These are phyloP conservation scores for Penicillium pulvis DNA, from an alignment of 495 filamentous ascomycete genomes.

Conservation along the genomic window DNA sequence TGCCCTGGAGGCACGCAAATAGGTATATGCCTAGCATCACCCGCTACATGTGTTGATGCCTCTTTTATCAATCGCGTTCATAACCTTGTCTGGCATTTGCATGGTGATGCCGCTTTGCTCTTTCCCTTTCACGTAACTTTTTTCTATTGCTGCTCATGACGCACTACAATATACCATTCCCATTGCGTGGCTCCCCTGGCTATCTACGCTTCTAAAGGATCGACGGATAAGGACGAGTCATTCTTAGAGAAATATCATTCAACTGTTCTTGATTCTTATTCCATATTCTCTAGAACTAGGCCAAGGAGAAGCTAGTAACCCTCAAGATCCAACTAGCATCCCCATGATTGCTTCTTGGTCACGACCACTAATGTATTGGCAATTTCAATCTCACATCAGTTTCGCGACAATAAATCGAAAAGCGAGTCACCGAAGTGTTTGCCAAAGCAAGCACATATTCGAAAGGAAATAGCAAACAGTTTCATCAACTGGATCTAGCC, in stretches of 20 bases:
- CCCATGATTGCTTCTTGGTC: background rate
- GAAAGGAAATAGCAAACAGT: background rate
- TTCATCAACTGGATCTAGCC: background rate
- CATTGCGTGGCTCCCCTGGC: background rate
- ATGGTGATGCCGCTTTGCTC: background rate
- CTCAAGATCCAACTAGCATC: background rate
- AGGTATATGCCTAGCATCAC: conserved; percentile 9
- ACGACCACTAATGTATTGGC: background rate
- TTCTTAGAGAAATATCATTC: background rate
- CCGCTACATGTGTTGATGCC: background rate
- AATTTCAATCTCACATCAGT: background rate
- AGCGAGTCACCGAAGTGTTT: background rate
- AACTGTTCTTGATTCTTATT: background rate
- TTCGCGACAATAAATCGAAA: background rate
- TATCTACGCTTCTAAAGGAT: background rate
- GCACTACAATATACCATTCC: conserved; percentile 3
- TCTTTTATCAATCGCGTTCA: background rate
- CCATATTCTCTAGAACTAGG: background rate
- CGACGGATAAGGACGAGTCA: background rate
- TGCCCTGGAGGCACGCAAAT: conserved; percentile 42
- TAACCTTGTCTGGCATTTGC: background rate
- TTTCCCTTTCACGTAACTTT: background rate
- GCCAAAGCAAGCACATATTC: background rate
- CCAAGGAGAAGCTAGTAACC: background rate
- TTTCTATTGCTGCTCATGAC: background rate